Evolutionary conservation across 2,329 filamentous ascomycete species (phyloP).

Genomic region (Colletotrichum brevisporum): DNA sequence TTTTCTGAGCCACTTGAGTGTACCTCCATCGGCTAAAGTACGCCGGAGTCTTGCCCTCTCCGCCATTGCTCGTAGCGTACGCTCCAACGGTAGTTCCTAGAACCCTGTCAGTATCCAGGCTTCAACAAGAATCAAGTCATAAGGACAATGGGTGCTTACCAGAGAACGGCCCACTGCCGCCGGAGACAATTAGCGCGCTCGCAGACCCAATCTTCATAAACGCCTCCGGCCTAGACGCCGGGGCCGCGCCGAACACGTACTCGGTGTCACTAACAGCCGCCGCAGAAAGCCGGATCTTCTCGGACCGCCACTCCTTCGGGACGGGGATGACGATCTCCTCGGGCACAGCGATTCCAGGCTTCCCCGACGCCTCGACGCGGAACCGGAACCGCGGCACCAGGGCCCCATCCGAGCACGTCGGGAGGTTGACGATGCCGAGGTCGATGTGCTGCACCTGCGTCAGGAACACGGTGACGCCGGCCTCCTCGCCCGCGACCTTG

Average conservation of each 20-base stretch:
- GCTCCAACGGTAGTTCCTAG: slow-evolving; percentile 63
- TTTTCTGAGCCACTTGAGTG: slow-evolving; percentile 43
- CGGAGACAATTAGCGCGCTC: slow-evolving; percentile 31
- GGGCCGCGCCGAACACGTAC: slow-evolving; percentile 56
- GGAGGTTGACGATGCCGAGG: slow-evolving; percentile 56
- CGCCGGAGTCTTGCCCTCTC: slow-evolving; percentile 56
- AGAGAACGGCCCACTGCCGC: slow-evolving; percentile 45
- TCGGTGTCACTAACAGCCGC: slow-evolving; percentile 61
- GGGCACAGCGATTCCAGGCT: slow-evolving; percentile 50
- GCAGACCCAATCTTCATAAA: slow-evolving; percentile 52
- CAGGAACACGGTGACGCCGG: slow-evolving; percentile 67
- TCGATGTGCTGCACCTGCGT: slow-evolving; percentile 68
- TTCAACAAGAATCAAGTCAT: fast-evolving
- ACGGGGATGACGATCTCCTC: slow-evolving; percentile 53
- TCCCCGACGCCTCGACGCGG: slow-evolving; percentile 55
- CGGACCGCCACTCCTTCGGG: slow-evolving; percentile 53
- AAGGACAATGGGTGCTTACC: slow-evolving; percentile 40
- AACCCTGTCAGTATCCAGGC: background rate
- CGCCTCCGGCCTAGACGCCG: slow-evolving; percentile 42
- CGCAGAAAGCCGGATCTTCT: slow-evolving; percentile 56
- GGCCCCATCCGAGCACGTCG: background rate
- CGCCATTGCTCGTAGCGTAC: slow-evolving; percentile 68
- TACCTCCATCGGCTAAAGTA: slow-evolving; percentile 66
- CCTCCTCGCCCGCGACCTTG: slow-evolving; percentile 58
- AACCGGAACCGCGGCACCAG: slow-evolving; percentile 59